Evolutionary conservation across 768 basidiomycete species (phyloP).

Genomic region (Amanita rimosa): DNA sequence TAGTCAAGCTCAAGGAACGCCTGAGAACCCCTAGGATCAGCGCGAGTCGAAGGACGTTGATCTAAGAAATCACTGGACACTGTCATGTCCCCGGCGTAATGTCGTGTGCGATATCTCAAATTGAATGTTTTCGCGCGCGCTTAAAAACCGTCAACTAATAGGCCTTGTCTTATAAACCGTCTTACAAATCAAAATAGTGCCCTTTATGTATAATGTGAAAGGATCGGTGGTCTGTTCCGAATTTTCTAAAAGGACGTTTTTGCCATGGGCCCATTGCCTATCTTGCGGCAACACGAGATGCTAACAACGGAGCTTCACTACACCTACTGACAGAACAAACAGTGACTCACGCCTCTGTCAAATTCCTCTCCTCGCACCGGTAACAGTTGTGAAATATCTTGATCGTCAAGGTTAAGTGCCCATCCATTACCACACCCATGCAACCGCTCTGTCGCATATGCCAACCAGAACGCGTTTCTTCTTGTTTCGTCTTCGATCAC

Average conservation of each 20-base stretch:
- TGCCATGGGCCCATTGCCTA: slow-evolving; percentile 59
- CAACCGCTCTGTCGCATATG: slow-evolving; percentile 58
- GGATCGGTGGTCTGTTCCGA: slow-evolving; percentile 56
- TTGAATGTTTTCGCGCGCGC: slow-evolving; percentile 55
- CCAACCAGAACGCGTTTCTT: slow-evolving; percentile 64
- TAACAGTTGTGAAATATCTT: slow-evolving; percentile 61
- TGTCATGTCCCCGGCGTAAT: slow-evolving; percentile 46
- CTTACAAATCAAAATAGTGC: slow-evolving; percentile 50
- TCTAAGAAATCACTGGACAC: slow-evolving; percentile 30
- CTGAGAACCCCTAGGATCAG: slow-evolving; percentile 48
- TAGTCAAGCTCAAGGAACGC: slow-evolving; percentile 57
- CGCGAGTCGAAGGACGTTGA: slow-evolving; percentile 28
- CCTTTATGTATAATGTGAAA: slow-evolving; percentile 63
- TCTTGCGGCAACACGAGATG: slow-evolving; percentile 35
- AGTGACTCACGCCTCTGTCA: slow-evolving; percentile 41
- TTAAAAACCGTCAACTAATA: slow-evolving; percentile 9
- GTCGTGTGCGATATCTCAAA: slow-evolving; percentile 47
- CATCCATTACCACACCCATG: slow-evolving; percentile 61
- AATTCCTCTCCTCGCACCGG: slow-evolving; percentile 52
- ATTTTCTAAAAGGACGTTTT: slow-evolving; percentile 49
- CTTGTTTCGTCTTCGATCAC: slow-evolving; percentile 62
- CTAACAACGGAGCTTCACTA: slow-evolving; percentile 17
- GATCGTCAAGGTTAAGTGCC: slow-evolving; percentile 61
- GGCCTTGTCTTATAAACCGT: neutral
- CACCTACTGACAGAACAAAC: neutral